A percentile compares a stretch with the other conserved stretches of the same genome.
Evolutionary conservation across 1,284 basidiomycete species (phyloP).

Genomic region (Leccinum huronense): DNA sequence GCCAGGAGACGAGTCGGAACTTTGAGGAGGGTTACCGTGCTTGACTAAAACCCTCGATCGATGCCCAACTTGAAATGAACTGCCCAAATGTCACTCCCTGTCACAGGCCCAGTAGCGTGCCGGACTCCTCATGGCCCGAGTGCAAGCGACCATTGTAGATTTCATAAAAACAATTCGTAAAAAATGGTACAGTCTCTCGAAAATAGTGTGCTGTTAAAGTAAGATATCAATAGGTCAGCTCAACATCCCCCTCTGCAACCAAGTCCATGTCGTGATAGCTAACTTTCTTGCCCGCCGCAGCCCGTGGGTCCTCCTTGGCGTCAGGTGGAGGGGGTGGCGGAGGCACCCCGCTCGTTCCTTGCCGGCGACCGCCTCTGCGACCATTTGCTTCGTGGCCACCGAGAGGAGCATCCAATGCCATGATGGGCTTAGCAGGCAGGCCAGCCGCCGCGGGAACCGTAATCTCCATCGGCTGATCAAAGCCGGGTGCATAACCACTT

Average conservation of each 20-base stretch:
- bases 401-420: slow-evolving; percentile 58
- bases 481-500: slow-evolving; percentile 61
- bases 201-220: slow-evolving; percentile 31
- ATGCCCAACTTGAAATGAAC: slow-evolving; percentile 33
- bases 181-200: slow-evolving; percentile 18
- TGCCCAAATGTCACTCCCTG: slow-evolving; percentile 29
- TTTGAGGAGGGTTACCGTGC: slow-evolving; percentile 18
- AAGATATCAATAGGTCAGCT: slow-evolving; percentile 63
- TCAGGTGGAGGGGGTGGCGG: slow-evolving; percentile 77
- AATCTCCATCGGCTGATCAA: slow-evolving; percentile 45
- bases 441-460: slow-evolving; percentile 63
- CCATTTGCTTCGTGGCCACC: slow-evolving; percentile 33
- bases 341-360: slow-evolving; percentile 42
- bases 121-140: slow-evolving; percentile 31
- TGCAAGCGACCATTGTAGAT: slow-evolving; percentile 21
- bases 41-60: slow-evolving; percentile 33
- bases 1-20: slow-evolving; percentile 29
- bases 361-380: slow-evolving; percentile 41
- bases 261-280: slow-evolving; percentile 88
- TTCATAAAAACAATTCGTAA: slow-evolving; percentile 30
- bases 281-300: slow-evolving; percentile 76
- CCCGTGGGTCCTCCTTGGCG: slow-evolving; percentile 83
- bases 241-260: slow-evolving; percentile 83
- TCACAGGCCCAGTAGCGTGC: slow-evolving; percentile 26
- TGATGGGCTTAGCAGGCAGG: slow-evolving; percentile 71